Evolutionary conservation across 306 rosid genomes (phyloP), one percentile per base, ranked within the genome.

Genomic region (Quercus variabilis): DNA sequence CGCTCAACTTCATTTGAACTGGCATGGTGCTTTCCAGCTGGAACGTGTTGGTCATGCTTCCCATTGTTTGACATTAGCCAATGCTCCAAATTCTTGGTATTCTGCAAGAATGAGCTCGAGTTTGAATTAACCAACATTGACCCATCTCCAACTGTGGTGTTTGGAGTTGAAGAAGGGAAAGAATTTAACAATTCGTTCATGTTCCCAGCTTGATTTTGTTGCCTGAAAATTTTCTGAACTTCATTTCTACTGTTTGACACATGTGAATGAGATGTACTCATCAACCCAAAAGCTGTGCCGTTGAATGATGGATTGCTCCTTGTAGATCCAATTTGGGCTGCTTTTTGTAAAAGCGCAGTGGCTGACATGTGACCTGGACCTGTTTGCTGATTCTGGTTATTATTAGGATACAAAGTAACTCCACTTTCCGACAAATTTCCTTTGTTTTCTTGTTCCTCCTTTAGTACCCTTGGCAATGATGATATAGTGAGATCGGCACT

Each of bases 321-420:
- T 4, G 89, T 79, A 56, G 94, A 84, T 58, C 90, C 96, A 88
- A 92, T 88, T 75, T 89, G 92, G 15, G 89, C 75, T 43, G 88
- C 91, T 75, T 87, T 89, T 54, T 90, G 93, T 73, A 91, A 60
- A 31, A 89, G 89, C 3, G 97, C 83, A 6, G 93, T 85, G 64
- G 96, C 91, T 43, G 96, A 86, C 95, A 90, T 85, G 92, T 88
- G 91, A 79, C 76, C 69, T 6, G 81, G 28, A 18, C 69, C 75
- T 28, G 52, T 43, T 17, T 77, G 86, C 64, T 69, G 80, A 76
- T 73, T 64, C 43, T 82, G 83, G 78, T 77, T 81, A 78, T 26
- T 65, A 68, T 73, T 75, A 62, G 73, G 67, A 83, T 84, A 88
- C 84, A 87, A 89, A 51, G 86, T 81, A 57, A 62, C 54, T 25